Evolutionary conservation across 805 yeast species (phyloP).

Genomic region (Monosporozyma aquatica): DNA sequence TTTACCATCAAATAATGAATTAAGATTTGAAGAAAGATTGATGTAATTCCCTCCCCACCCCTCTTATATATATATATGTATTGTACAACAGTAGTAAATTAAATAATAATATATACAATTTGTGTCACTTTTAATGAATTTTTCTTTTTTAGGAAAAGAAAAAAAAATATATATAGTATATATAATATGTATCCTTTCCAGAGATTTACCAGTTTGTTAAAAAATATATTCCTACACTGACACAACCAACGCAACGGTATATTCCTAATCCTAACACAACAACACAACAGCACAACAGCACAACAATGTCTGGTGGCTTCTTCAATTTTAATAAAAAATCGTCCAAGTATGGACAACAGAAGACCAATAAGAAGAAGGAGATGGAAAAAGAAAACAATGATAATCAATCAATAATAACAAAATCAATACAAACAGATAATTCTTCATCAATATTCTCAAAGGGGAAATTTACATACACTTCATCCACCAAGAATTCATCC

Average conservation of each 20-base stretch:
- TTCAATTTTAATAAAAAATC: slow-evolving; percentile 1
- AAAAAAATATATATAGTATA: background rate
- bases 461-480: slow-evolving; percentile 20
- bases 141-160: no score
- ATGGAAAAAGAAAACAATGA: slow-evolving; percentile 1
- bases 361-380: background rate
- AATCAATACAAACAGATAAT: slow-evolving; percentile 3
- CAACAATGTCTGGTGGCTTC: slow-evolving; percentile 1
- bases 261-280: no score
- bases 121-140: background rate
- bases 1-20: slow-evolving; percentile 79
- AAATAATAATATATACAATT: no score
- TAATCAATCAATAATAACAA: background rate
- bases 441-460: slow-evolving; percentile 25
- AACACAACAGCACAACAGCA: no score
- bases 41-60: background rate
- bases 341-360: no score
- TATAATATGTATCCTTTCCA: no score
- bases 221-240: no score
- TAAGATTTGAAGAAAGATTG: slow-evolving; percentile 85
- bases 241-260: no score
- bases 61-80: no score
- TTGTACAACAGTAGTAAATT: no score
- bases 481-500: slow-evolving; percentile 11
- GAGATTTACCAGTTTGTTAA: no score